A percentile compares a stretch with the other conserved stretches of the same genome.
Conservation (phyloP, 176 grass and related monocot genomes). For the Microstegium vimineum region DNA sequence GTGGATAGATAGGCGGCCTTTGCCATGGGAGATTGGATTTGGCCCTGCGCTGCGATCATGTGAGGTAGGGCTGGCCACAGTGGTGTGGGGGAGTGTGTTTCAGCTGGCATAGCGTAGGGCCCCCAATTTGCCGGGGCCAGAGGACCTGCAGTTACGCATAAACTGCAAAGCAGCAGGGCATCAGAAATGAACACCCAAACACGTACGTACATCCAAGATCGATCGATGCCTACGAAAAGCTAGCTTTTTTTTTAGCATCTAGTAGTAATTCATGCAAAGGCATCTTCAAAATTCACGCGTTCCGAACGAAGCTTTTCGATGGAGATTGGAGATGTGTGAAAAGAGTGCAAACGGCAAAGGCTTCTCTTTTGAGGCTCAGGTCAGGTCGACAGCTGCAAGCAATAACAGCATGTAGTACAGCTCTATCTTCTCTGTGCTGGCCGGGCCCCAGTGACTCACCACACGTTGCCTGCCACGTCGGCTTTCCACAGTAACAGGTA, state of each 20-base stretch:
- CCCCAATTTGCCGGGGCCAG: background rate
- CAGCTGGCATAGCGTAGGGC: slow-evolving; percentile 19
- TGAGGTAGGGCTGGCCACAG: slow-evolving; percentile 43
- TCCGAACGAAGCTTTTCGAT: background rate
- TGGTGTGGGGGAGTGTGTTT: slow-evolving; percentile 25
- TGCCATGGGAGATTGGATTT: slow-evolving; percentile 39
- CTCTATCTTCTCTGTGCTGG: slow-evolving; percentile 19
- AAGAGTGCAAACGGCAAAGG: background rate
- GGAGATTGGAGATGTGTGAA: background rate
- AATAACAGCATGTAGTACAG: too few species aligned
- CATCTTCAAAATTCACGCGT: background rate
- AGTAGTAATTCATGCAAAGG: background rate
- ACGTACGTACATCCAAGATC: too few species aligned
- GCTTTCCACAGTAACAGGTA: background rate
- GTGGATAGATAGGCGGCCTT: slow-evolving; percentile 22
- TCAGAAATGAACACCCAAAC: background rate
- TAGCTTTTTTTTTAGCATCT: background rate
- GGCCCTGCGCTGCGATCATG: slow-evolving; percentile 48
- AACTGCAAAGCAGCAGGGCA: background rate
- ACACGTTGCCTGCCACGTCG: slow-evolving; percentile 27
- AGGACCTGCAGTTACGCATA: background rate
- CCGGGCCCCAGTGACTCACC: background rate
- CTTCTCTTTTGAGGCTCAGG: background rate
- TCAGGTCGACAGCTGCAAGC: too few species aligned
- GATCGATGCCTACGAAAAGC: background rate